Evolutionary conservation across 257 asterid species (phyloP), one percentile per base, ranked within the genome.

Genomic region (Lycium barbarum): DNA sequence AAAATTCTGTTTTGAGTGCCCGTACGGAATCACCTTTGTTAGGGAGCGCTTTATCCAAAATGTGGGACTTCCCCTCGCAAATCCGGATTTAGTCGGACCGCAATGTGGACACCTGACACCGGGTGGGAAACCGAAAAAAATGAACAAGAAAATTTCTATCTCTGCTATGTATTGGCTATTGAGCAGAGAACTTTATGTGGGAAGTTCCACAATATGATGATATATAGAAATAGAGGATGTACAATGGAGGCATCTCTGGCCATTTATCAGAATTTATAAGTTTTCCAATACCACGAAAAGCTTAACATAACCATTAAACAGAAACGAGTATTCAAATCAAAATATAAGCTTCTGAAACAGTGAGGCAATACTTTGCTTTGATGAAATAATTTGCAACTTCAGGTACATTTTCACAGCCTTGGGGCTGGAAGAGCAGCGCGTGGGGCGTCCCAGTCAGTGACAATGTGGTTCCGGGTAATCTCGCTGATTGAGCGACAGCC

Each of bases 401-500:
- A 83, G 43, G 84, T 81, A 78, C 81, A 47, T 58, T 73, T 85
- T 92, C 89, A 95, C 85, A 95, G 80, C 94, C 91, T 89, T 81
- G 98, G 83, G 8, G 93, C 87, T 1, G 91, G 93, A 74, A 91
- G 93, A 45, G 83, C 66, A 45, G 83, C 66, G 55, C 67, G 89
- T 0, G 95, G 94, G 8, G 94, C 88, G 47, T 96, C 99, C 99
- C 99, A 94, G 13, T 92, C 93, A 7, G 99, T 88, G 74, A 54
- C 68, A 61, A 96, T 92, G 94, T 96, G 99, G 83, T 92, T 84
- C 49, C 98, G 94, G 18, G 97, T 96, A 74, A 96, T 96, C 92
- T 94, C 98, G 80, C 91, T 89, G 1, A 96, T 89, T 10, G 93
- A 88, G 82, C 94, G 90, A 72, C 99, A 94, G 0, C 99, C 99